Base-by-base conservation (phyloP, 106 monocot genomes). In the Agapanthus africanus region DNA sequence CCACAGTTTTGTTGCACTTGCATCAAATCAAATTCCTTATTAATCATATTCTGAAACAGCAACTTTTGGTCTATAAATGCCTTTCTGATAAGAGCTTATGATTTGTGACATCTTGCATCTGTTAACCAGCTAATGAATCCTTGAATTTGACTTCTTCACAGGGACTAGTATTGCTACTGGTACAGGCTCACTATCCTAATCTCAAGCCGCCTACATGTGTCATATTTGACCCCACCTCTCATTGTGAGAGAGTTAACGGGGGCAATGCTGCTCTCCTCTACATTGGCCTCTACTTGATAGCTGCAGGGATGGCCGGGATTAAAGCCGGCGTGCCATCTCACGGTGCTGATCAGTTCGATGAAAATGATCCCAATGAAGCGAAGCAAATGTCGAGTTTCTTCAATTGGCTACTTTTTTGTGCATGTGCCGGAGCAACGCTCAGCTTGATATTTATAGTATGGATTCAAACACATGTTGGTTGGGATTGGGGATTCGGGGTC, bases 301-400 rank as follows among this genome's bases (percentile, higher is more conserved):
- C 84, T 8, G 18, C 71, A 11, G 84, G 84, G 1, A 73, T 71
- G 40, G 79, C 77, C 11, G 80, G 84, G 10, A 54, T 77, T 5
- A 84, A 74, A 70, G 76, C 70, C 2, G 49, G 69, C 10, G 30
- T 77, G 0, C 73, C 80, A n/a, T 21, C 73, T 15, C 80, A 80
- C 47, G 72, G 79, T 15, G 79, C 84, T 13, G 84, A 84, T 16
- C 84, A 84, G 66, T 77, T 84, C 59, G 84, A 84, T 30, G 65
- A 65, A 37, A 56, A 47, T 11, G 54, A 71, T 67, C 71, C 80
- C 9, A 6, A 14, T 25, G 80, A 72, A 70, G 35, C 44, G n/a
- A 37, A 19, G 49, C 70, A 51, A 22, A 57, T 60, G 67, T 81
- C 80, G 18, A 72, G 70, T 32, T 76, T 37, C 73, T 84, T 84